Evolutionary conservation across 495 filamentous ascomycete genomes (phyloP).

Genomic region (Evansstolkia leycettana): DNA sequence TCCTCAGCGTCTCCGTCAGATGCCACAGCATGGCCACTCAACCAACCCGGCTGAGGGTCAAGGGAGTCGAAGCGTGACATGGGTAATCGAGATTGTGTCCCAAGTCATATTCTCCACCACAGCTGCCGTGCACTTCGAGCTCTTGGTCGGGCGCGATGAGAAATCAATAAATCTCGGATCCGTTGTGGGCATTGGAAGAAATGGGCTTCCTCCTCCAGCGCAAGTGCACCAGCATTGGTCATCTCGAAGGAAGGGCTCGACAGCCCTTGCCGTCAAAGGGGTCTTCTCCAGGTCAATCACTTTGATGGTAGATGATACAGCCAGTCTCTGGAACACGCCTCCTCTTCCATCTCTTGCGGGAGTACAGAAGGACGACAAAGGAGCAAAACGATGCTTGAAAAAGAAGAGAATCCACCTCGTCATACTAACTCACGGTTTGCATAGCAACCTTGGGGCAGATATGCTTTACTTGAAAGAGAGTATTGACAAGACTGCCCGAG

Average conservation of each 20-base stretch:
- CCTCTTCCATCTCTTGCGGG: constrained; percentile 56
- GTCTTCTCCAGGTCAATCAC: constrained; percentile 69
- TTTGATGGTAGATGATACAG: constrained; percentile 75
- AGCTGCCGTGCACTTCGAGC: constrained; percentile 81
- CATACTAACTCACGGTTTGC: constrained; percentile 84
- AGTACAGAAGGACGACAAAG: not conserved
- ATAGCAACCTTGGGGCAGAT: constrained; percentile 93
- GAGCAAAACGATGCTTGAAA: not conserved
- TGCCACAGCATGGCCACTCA: constrained; percentile 1
- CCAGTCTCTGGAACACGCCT: constrained; percentile 80
- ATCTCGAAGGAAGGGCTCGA: constrained; percentile 34
- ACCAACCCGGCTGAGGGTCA: constrained; percentile 11
- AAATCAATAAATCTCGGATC: constrained; percentile 60
- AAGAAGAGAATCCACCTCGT: constrained; percentile 79
- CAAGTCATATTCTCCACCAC: constrained; percentile 86
- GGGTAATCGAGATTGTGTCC: constrained; percentile 84
- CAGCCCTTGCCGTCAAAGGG: constrained; percentile 48
- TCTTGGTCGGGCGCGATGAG: constrained; percentile 76
- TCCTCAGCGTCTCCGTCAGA: constrained; percentile 39
- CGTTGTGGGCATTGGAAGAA: constrained; percentile 26
- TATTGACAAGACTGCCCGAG: constrained; percentile 70
- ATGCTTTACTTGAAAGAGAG: constrained; percentile 97
- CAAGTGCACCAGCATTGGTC: constrained; percentile 56
- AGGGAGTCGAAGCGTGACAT: constrained; percentile 49
- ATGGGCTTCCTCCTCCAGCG: constrained; percentile 43